Evolutionary conservation across 1,284 basidiomycete genomes (phyloP).

Genomic region (Mycena sp.): DNA sequence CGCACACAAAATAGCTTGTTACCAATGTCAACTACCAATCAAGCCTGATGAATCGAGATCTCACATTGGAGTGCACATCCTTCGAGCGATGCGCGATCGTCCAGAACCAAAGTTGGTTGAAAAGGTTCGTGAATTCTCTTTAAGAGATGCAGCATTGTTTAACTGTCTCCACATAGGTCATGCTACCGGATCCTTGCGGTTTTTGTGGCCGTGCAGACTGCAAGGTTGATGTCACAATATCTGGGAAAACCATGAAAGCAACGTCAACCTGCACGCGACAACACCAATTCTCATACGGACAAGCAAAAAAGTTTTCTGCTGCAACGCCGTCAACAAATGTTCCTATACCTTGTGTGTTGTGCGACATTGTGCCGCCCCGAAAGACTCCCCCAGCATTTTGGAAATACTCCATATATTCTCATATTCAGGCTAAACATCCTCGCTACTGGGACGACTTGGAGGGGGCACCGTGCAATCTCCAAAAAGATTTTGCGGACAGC

Average conservation of each 20-base stretch:
- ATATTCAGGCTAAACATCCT: background rate
- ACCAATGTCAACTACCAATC: background rate
- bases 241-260: background rate
- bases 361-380: background rate
- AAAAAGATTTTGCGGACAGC: background rate
- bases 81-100: background rate
- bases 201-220: constrained; percentile 9
- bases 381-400: constrained; percentile 1
- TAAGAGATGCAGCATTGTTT: background rate
- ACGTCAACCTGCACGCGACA: background rate
- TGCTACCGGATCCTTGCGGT: background rate
- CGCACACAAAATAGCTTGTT: background rate
- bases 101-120: background rate
- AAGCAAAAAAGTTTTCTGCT: no score
- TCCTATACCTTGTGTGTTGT: background rate
- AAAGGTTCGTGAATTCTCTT: background rate
- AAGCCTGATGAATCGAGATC: background rate
- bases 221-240: background rate
- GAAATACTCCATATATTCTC: constrained; percentile 8
- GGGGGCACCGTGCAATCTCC: background rate
- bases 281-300: constrained; percentile 2
- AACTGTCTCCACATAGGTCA: background rate
- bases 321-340: constrained; percentile 2
- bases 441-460: constrained; percentile 3
- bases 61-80: constrained; percentile 1